phyloP scores from a whole-genome alignment of 2,329 filamentous ascomycete genomes.

The Monilinia laxa region DNA sequence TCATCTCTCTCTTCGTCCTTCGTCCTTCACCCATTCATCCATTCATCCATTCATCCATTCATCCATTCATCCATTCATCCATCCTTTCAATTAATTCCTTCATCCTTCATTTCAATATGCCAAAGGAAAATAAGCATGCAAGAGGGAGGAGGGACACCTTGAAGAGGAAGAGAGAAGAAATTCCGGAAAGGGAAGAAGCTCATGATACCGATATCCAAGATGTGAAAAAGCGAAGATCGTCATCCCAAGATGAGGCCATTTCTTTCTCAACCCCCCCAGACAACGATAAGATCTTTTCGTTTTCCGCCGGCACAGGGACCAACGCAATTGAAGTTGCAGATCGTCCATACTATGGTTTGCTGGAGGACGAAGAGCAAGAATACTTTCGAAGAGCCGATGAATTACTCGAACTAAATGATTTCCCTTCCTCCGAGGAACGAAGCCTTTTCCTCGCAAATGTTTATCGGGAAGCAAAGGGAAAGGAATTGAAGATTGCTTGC shows the following conservation, averaged over 20 bases:
- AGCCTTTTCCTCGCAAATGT: slow-evolving; percentile 75
- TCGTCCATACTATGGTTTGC: slow-evolving; percentile 77
- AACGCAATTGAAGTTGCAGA: slow-evolving; percentile 33
- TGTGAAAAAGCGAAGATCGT: slow-evolving; percentile 41
- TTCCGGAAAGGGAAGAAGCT: slow-evolving; percentile 43
- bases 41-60: too few relatives aligned
- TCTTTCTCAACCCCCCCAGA: slow-evolving; percentile 29
- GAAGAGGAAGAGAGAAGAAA: slow-evolving; percentile 48
- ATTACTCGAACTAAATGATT: slow-evolving; percentile 85
- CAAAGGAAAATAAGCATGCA: slow-evolving; percentile 58
- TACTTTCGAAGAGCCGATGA: slow-evolving; percentile 92
- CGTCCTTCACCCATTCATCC: neutral
- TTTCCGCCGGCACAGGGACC: slow-evolving; percentile 24
- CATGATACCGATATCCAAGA: slow-evolving; percentile 41
- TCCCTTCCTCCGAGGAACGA: slow-evolving; percentile 72
- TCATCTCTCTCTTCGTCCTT: neutral
- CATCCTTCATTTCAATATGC: slow-evolving; percentile 47
- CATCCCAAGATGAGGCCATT: slow-evolving; percentile 2
- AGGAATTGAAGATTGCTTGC: slow-evolving; percentile 93
- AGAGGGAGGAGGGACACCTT: slow-evolving; percentile 54
- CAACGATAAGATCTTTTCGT: slow-evolving; percentile 24
- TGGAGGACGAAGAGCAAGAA: slow-evolving; percentile 90
- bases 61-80: too few relatives aligned
- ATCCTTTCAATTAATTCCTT: too few relatives aligned
- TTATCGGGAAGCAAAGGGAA: slow-evolving; percentile 81